Base-by-base conservation (phyloP, 441 rosid genomes). In the Erysimum cheiri region DNA sequence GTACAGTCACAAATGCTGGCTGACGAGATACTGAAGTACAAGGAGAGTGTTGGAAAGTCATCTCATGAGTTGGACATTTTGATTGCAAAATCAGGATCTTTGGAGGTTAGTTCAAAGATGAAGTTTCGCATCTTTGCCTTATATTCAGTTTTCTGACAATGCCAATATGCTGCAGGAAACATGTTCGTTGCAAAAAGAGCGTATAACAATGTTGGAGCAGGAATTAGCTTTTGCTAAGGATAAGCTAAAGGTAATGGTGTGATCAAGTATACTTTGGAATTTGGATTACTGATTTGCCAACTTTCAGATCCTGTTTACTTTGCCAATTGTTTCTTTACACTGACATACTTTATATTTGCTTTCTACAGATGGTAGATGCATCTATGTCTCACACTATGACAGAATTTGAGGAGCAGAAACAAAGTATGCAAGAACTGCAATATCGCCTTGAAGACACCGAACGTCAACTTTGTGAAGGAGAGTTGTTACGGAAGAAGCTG, bases 31-130 rank as follows among this genome's bases (percentile, higher is more conserved):
- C 68, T 64, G 39, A 89, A 73, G 70, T 84, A 80, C 36, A 81
- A 86, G 77, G 99, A 96, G 85, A 84, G 70, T 70, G 80, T 90
- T 2, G 98, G 96, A 49, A 89, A 89, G 80, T 89, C 96, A 17
- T 78, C 82, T 50, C 76, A 84, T 1, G 96, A 91, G 70, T 60
- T 93, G 71, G 96, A 89, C 41, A 80, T 73, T 60, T 67, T 93
- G 84, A 81, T 81, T 24, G 77, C 74, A 24, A 88, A 86, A 73
- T 77, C 87, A 47, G 87, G 86, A 64, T 84, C 91, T 2, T 74
- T 93, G 64, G 97, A 95, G 99, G 99, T 95, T 75, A 75, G 89
- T 67, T 32, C 14, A 15, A 22, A 15, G 22, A 2, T 17, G 1
- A 28, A 4, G 1, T 35, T 58, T 32, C 24, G 1, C 54, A 22